Evolutionary conservation across 768 basidiomycete species (phyloP), one percentile per base, ranked within the genome.

Genomic region (Leccinum subgranulosum): DNA sequence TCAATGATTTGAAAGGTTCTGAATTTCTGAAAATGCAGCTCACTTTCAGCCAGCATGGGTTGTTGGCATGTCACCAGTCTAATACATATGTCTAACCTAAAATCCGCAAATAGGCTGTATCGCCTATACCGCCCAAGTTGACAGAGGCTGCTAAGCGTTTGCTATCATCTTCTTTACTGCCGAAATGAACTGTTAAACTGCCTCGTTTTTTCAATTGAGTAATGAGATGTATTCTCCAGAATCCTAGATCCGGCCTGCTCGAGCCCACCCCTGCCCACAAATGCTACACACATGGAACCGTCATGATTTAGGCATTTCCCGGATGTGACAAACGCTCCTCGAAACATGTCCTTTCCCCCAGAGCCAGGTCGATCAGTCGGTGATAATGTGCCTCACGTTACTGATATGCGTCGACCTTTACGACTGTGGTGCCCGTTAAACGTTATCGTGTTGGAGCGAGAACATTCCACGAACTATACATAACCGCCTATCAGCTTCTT

Each of bases 131-230:
- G 33, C 34, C 34, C 17, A 10, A 39, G 39, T 39, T 58, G 31
- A 51, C 6, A 25, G 33, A 15, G 23, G 23, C 23, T 23, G 23
- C 23, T 23, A 23, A 31, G 23, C n/a, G 27, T 31, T 46, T 15
- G 54, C 55, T 56, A 53, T 60, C 51, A 29, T 19, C 10, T 45
- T 49, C 45, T 8, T 43, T 34, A n/a, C 17, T 53, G 52, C 55
- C 58, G 53, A 62, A 56, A 62, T 65, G 54, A 66, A 60, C 31
- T 50, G 49, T 31, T 31, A 31, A 19, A 54, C 58, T n/a, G 67
- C 66, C 67, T 66, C 67, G 56, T 66, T 67, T 66, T 67, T 63
- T 41, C 55, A 49, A 55, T 61, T 15, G 43, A 55, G 55, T 55
- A 51, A 47, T 46, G 17, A 39, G 14, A 8, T 12, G 10, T 48